Base-by-base conservation (phyloP, 176 grass and related monocot species). In the Avena atlantica region DNA sequence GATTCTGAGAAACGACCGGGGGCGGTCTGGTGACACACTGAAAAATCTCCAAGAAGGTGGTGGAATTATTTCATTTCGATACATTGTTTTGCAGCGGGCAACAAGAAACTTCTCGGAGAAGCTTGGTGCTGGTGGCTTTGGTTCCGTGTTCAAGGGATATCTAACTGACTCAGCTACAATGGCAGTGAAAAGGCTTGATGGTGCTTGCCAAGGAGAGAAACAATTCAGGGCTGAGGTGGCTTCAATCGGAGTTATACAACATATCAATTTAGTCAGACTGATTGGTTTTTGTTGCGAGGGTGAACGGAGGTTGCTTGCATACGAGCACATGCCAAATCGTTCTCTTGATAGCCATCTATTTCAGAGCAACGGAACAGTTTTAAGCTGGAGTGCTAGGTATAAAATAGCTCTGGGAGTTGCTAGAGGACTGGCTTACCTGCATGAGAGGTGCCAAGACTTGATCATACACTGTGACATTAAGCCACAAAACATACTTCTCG, bases 231-330 rank as follows among this genome's bases (percentile, higher is more conserved):
- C 81, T 12, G 81, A 83, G 19, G 81, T 83, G 29, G 37, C 65
- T 57, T 83, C 50, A 37, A 74, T 90, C 0, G 91, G 88, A 64
- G 85, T 59, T 20, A 90, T 90, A 57, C 91, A 93, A 4, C 88
- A 90, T 62, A 84, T 90, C 11, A 93, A 93, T 77, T 90, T 93
- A 53, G 83, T 93, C 73, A 89, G 63, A 13, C 74, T 93, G 16
- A 37, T 90, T 40, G 88, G 91, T 36, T 93, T 93, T 56, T 93
- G 88, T n/a, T 90, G 85, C 9, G 71, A 90, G 81, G 69, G 79
- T 6, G 68, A 42, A 19, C 48, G 31, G 25, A 90, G 74, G 62
- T 40, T 93, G 44, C 91, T 93, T 63, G 88, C 90, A 8, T 93
- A 93, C 20, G 88, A 88, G 78, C 49, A 88, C 86, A 90, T 93